A percentile compares a stretch with the other conserved stretches of the same genome.
Conservation (phyloP, 1,139 yeast species). For the Pichia sp. region DNA sequence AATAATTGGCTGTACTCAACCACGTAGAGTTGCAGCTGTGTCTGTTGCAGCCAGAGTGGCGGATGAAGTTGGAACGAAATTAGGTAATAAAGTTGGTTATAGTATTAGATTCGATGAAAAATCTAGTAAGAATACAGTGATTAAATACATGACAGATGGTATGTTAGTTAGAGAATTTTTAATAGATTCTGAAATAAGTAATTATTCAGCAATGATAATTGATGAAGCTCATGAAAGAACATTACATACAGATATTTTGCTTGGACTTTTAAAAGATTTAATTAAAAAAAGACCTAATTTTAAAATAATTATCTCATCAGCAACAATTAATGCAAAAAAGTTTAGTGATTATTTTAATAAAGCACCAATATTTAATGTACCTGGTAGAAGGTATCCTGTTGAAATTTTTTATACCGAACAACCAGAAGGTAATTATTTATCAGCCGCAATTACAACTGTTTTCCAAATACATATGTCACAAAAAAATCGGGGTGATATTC, state of each 20-base stretch:
- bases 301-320: slow-evolving; percentile 78
- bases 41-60: slow-evolving; percentile 92
- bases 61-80: slow-evolving; percentile 64
- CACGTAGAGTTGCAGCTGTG: slow-evolving; percentile 92
- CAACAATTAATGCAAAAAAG: slow-evolving; percentile 86
- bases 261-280: slow-evolving; percentile 76
- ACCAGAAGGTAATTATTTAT: slow-evolving; percentile 85
- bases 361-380: slow-evolving; percentile 83
- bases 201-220: slow-evolving; percentile 79
- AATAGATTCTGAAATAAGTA: slow-evolving; percentile 60
- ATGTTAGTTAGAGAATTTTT: slow-evolving; percentile 82
- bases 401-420: slow-evolving; percentile 78
- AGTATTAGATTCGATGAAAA: slow-evolving; percentile 80
- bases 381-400: slow-evolving; percentile 88
- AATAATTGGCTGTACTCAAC: slow-evolving; percentile 88
- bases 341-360: slow-evolving; percentile 72
- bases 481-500: slow-evolving; percentile 65
- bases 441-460: slow-evolving; percentile 80
- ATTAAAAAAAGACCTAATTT: slow-evolving; percentile 59
- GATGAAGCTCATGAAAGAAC: slow-evolving; percentile 98
- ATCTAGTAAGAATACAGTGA: slow-evolving; percentile 53
- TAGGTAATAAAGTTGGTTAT: slow-evolving; percentile 85
- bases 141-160: slow-evolving; percentile 93
- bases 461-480: slow-evolving; percentile 76
- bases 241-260: slow-evolving; percentile 79